These are phyloP conservation scores for Yamadazyma atlantica DNA, from an alignment of 1,139 yeast species.

Conservation along the genomic window DNA sequence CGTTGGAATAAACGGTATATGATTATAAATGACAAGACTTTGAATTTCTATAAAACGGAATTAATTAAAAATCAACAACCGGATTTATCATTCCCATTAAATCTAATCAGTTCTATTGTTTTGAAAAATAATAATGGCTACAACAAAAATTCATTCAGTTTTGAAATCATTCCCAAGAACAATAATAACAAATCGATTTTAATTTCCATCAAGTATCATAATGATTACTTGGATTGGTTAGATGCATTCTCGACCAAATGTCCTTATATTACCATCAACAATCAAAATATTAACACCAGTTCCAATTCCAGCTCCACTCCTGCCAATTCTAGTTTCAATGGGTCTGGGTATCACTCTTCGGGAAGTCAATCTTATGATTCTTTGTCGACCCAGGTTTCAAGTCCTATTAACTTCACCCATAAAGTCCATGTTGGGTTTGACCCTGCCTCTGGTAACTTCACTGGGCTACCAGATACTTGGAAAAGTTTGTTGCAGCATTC, in stretches of 20 bases:
- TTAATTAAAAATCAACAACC: constrained; percentile 27
- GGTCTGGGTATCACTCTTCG: constrained; percentile 2
- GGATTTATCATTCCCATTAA: constrained; percentile 43
- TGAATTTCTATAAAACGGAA: constrained; percentile 76
- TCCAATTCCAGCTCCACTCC: constrained; percentile 1
- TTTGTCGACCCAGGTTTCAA: constrained; percentile 49
- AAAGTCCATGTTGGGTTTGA: constrained; percentile 63
- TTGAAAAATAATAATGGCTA: constrained; percentile 43
- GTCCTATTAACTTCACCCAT: constrained; percentile 77
- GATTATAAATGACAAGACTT: constrained; percentile 70
- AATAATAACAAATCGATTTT: constrained; percentile 59
- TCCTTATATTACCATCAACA: constrained; percentile 51
- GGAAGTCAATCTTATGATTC: constrained; percentile 1
- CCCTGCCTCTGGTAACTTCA: constrained; percentile 70
- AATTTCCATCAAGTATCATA: constrained; percentile 74
- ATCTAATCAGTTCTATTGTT: constrained; percentile 38
- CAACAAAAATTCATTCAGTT: constrained; percentile 65
- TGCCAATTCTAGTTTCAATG: constrained; percentile 1
- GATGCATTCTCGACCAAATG: constrained; percentile 87
- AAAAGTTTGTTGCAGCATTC: constrained; percentile 71
- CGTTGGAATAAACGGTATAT: constrained; percentile 90
- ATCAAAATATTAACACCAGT: constrained; percentile 1
- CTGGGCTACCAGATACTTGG: constrained; percentile 82
- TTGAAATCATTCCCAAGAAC: constrained; percentile 71
- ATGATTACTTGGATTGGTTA: constrained; percentile 86